A percentile compares a stretch with the other conserved stretches of the same genome.
Conservation (phyloP, 1,284 basidiomycete genomes). For the Trametes pubescens region DNA sequence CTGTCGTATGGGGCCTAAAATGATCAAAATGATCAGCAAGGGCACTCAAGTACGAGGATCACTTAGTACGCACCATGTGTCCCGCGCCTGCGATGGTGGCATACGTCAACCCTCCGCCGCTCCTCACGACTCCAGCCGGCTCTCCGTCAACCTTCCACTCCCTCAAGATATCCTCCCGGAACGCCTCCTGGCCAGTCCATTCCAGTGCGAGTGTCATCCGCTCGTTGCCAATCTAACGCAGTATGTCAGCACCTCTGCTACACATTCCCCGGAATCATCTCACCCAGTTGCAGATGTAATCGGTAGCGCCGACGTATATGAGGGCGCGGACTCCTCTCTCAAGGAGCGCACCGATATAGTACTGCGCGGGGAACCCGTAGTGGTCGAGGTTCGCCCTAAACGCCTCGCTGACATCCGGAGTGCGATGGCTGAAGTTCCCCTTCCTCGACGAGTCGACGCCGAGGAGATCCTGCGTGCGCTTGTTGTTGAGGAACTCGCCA, state of each 20-base stretch:
- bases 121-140: conserved; percentile 64
- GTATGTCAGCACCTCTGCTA: neutral
- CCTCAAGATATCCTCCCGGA: conserved; percentile 51
- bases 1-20: too few relatives aligned
- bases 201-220: conserved; percentile 66
- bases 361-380: conserved; percentile 51
- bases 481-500: conserved; percentile 59
- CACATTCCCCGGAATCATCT: conserved; percentile 51
- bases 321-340: conserved; percentile 77
- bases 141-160: conserved; percentile 63
- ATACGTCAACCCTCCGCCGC: conserved; percentile 68
- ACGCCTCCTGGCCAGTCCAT: conserved; percentile 66
- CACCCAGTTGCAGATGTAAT: conserved; percentile 81
- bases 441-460: conserved; percentile 57
- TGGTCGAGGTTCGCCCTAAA: conserved; percentile 53
- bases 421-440: conserved; percentile 51
- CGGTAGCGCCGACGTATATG: conserved; percentile 78
- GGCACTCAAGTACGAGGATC: too few relatives aligned
- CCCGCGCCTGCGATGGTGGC: conserved; percentile 67
- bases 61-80: conserved; percentile 61
- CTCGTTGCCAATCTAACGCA: conserved; percentile 59
- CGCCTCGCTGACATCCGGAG: conserved; percentile 48
- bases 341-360: conserved; percentile 74
- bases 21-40: too few relatives aligned
- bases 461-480: conserved; percentile 61